Evolutionary conservation across 768 basidiomycete genomes (phyloP), one percentile per base, ranked within the genome.

Genomic region (button mushroom (Agaricus bisporus)): DNA sequence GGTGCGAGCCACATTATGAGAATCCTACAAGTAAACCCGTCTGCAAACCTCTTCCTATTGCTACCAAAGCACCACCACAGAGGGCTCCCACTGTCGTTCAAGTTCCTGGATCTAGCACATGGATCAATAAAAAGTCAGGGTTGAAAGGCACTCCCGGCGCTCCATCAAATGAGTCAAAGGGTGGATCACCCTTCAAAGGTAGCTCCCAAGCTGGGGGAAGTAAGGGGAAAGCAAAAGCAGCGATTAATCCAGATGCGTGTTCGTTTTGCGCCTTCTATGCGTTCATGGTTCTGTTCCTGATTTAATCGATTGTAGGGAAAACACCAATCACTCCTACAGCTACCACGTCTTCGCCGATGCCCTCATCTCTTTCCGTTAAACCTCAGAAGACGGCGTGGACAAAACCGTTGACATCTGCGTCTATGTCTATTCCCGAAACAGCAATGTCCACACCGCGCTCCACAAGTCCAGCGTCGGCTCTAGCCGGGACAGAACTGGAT

Each of bases 1-100:
- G 56, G 56, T 60, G 59, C 32, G 46, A 51, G 4, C 47, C 48
- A 7, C 54, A 55, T 7, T 38, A 25, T 1, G 59, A 60, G 35
- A 56, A 60, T 20, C 51, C 51, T 1, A 60, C 59, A 3, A 54
- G 43, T 43, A 60, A 60, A 37, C 32, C 32, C 3, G 43, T 60
- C 36, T 57, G 56, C 38, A 45, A 54, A 1, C 56, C 59, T 8
- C 56, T 60, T 17, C 59, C 59, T 4, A 48, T 28, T 7, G 2
- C 32, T 3, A 51, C 50, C 6, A 57, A 55, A 18, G 53, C 56
- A 1, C 56, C 53, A 2, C 59, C 59, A 20, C 41, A 54, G 6
- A 37, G 15, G 11, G 15, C 56, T 6, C 46, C 56, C 2, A 22
- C 48, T 11, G 46, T 48, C 17, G 42, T 48, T 57, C 35, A 22